Evolutionary conservation across 768 basidiomycete species (phyloP).

Genomic region (Amanita molliuscula): DNA sequence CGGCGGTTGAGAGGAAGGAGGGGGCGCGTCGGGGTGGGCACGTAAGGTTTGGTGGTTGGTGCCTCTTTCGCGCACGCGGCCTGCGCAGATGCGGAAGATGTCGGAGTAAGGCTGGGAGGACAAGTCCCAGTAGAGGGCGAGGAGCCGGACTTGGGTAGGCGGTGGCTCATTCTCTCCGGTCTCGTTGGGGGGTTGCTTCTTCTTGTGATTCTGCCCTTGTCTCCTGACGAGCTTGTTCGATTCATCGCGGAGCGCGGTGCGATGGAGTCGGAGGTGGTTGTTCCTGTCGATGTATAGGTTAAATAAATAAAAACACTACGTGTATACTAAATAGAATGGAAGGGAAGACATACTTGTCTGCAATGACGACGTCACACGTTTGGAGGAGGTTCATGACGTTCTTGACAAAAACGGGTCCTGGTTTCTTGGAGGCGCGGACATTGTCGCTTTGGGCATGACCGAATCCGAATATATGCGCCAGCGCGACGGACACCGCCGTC

Average conservation of each 20-base stretch:
- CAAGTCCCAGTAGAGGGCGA: constrained; percentile 73
- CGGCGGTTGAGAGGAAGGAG: constrained; percentile 16
- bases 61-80: constrained; percentile 68
- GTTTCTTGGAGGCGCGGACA: constrained; percentile 55
- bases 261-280: constrained; percentile 80
- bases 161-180: neutral
- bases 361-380: constrained; percentile 71
- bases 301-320: neutral
- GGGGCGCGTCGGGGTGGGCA: constrained; percentile 28
- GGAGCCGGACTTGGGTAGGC: constrained; percentile 51
- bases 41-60: constrained; percentile 78
- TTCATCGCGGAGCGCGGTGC: constrained; percentile 54
- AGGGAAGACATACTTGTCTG: constrained; percentile 63
- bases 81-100: constrained; percentile 65
- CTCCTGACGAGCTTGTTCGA: constrained; percentile 19
- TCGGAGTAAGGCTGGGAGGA: constrained; percentile 44
- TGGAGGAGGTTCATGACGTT: constrained; percentile 59
- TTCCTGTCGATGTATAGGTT: constrained; percentile 36
- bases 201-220: neutral
- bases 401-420: constrained; percentile 57
- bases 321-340: neutral
- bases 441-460: constrained; percentile 95
- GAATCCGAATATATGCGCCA: constrained; percentile 72
- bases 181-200: neutral
- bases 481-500: constrained; percentile 74